Percentiles rank a stretch among this genome's conserved stretches.
Evolutionary conservation across 192 early-diverging fungal species (phyloP).

Genomic region (Jimgerdemannia lactiflua): DNA sequence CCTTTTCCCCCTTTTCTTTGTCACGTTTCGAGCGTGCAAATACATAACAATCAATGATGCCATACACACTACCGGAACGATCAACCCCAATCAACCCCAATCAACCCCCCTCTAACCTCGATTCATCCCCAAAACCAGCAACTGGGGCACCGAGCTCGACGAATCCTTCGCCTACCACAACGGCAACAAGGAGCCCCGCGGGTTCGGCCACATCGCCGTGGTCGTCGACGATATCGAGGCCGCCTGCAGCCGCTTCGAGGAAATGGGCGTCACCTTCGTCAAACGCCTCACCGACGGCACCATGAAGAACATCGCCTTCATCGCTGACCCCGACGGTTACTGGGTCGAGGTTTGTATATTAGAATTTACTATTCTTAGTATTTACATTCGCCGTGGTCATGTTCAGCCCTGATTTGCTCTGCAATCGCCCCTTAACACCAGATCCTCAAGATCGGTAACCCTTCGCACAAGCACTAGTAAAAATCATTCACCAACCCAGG

Average conservation of each 20-base stretch:
- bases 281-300: slow-evolving; percentile 72
- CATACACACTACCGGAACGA: no score
- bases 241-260: slow-evolving; percentile 73
- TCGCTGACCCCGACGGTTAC: slow-evolving; percentile 83
- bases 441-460: no score
- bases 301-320: slow-evolving; percentile 85
- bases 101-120: not conserved
- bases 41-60: no score
- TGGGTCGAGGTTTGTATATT: slow-evolving; percentile 57
- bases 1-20: no score
- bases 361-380: no score
- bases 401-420: no score
- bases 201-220: slow-evolving; percentile 84
- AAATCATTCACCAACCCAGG: no score
- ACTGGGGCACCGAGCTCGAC: slow-evolving; percentile 79
- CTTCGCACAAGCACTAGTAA: no score
- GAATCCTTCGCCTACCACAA: slow-evolving; percentile 58
- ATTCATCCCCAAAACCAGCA: slow-evolving; percentile 34
- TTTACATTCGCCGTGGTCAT: no score
- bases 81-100: slow-evolving; percentile 1
- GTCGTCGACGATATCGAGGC: slow-evolving; percentile 76
- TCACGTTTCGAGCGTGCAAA: no score
- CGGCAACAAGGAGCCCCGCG: slow-evolving; percentile 71
- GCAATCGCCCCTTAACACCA: no score
- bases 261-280: slow-evolving; percentile 67